A percentile compares a stretch with the other conserved stretches of the same genome.
These are phyloP conservation scores for Rhizopogon roseolus DNA, from an alignment of 768 basidiomycete species.

Conservation along the genomic window DNA sequence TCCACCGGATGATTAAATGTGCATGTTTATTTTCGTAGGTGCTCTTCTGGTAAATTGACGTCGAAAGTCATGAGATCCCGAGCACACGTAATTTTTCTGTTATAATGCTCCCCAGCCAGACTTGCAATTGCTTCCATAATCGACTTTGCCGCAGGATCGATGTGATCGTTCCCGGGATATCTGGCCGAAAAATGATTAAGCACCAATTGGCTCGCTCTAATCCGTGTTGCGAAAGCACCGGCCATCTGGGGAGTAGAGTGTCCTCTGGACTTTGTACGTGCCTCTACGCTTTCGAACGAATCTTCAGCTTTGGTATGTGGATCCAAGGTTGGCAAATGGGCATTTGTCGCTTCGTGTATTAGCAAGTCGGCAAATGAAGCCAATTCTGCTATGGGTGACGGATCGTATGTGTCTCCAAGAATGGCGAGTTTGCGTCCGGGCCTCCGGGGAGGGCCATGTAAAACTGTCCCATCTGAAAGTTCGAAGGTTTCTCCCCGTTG, in stretches of 20 bases:
- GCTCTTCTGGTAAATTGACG: constrained; percentile 33
- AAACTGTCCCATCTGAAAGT: constrained; percentile 67
- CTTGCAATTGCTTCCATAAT: constrained; percentile 61
- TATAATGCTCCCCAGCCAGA: constrained; percentile 51
- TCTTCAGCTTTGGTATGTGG: constrained; percentile 53
- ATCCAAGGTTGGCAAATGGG: constrained; percentile 67
- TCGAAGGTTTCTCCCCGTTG: constrained; percentile 60
- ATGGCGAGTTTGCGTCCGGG: constrained; percentile 75
- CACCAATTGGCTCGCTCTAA: constrained; percentile 57
- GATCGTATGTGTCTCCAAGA: constrained; percentile 83
- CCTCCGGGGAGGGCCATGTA: constrained; percentile 61
- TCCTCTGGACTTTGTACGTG: constrained; percentile 66
- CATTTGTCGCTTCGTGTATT: constrained; percentile 89
- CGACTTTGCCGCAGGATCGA: constrained; percentile 39
- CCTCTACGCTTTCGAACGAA: constrained; percentile 56
- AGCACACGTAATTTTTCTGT: constrained; percentile 61
- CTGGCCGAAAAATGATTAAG: constrained; percentile 86
- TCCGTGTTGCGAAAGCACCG: constrained; percentile 66
- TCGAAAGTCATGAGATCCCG: constrained; percentile 73
- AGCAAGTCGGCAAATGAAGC: constrained; percentile 67
- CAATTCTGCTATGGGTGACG: constrained; percentile 56
- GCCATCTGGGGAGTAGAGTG: constrained; percentile 94
- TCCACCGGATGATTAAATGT: constrained; percentile 52
- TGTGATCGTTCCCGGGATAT: constrained; percentile 65
- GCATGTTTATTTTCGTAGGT: constrained; percentile 7